Evolutionary conservation across 1,139 yeast species (phyloP), one percentile per base, ranked within the genome.

Genomic region (Petasospora fabianii): DNA sequence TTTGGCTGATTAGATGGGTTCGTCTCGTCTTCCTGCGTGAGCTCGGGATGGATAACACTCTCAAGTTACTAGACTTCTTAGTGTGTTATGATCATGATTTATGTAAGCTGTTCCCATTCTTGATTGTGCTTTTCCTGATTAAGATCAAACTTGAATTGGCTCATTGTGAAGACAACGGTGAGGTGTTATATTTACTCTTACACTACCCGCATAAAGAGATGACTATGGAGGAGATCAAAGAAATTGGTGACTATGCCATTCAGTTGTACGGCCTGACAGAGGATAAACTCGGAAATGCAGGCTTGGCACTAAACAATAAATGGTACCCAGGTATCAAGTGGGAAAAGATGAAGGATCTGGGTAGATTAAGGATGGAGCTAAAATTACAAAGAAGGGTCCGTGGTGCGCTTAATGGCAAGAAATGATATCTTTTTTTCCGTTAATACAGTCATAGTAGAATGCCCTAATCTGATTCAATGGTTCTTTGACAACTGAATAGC

Each of bases 1-100:
- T 82, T 24, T 82, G 88, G 88, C 64, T 80, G 16, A 76, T 82
- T 21, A 60, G 88, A 40, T 82, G 80, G 68, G 71, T 78, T 14
- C 62, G 88, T 36, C 59, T 82, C 30, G 45, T 81, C 1, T 64
- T 81, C 24, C 57, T 77, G 11, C 60, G 90, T 42, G 90, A 82
- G 50, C 53, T 82, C 24, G 83, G 83, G 1, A 57, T 71, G 34
- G 64, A 65, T 3, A 61, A 68, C 27, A 65, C 75, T 0, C 60
- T 71, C 18, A 58, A 65, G 17, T 53, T 80, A 3, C 75, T 87
- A 81, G 88, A 82, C 54, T 75, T 75, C 47, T 50, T 81, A 27
- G 63, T 76, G 5, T 66, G 74, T 3, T 58, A 65, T 48, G 55
- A 65, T 54, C 37, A 50, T 43, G 52, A 66, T 27, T 27, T 62